Evolutionary conservation across 768 basidiomycete species (phyloP).

Genomic region (Leccinum aurantiacum): DNA sequence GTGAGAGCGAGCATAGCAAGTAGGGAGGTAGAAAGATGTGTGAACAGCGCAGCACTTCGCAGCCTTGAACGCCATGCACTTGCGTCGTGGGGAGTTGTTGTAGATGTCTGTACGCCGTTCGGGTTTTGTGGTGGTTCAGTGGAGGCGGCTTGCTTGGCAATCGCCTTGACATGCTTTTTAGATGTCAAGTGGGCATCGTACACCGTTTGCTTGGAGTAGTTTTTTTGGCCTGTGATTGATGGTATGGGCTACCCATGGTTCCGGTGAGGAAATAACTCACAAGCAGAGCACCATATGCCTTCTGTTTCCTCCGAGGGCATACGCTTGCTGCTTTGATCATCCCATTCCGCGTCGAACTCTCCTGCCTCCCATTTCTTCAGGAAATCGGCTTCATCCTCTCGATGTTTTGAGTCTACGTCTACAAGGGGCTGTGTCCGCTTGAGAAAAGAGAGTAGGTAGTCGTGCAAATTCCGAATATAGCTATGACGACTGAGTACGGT

Average conservation of each 20-base stretch:
- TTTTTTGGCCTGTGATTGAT: slow-evolving; percentile 73
- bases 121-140: slow-evolving; percentile 35
- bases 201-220: slow-evolving; percentile 95
- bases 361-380: slow-evolving; percentile 76
- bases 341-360: slow-evolving; percentile 73
- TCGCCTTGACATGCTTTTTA: slow-evolving; percentile 93
- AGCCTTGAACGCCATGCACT: slow-evolving; percentile 46
- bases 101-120: slow-evolving; percentile 29
- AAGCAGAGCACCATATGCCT: slow-evolving; percentile 94
- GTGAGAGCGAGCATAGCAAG: slow-evolving; percentile 61
- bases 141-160: slow-evolving; percentile 64
- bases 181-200: slow-evolving; percentile 95
- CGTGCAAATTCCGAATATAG: slow-evolving; percentile 80
- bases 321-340: slow-evolving; percentile 44
- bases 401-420: slow-evolving; percentile 69
- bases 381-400: slow-evolving; percentile 67
- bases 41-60: slow-evolving; percentile 66
- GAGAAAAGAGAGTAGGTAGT: slow-evolving; percentile 83
- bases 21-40: slow-evolving; percentile 67
- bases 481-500: slow-evolving; percentile 39
- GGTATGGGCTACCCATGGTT: background rate
- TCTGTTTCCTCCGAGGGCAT: slow-evolving; percentile 42
- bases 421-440: slow-evolving; percentile 82
- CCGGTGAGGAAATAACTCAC: slow-evolving; percentile 48
- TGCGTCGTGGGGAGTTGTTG: slow-evolving; percentile 36